Evolutionary conservation across 2,329 filamentous ascomycete genomes (phyloP).

Genomic region (Fusarium continuum): DNA sequence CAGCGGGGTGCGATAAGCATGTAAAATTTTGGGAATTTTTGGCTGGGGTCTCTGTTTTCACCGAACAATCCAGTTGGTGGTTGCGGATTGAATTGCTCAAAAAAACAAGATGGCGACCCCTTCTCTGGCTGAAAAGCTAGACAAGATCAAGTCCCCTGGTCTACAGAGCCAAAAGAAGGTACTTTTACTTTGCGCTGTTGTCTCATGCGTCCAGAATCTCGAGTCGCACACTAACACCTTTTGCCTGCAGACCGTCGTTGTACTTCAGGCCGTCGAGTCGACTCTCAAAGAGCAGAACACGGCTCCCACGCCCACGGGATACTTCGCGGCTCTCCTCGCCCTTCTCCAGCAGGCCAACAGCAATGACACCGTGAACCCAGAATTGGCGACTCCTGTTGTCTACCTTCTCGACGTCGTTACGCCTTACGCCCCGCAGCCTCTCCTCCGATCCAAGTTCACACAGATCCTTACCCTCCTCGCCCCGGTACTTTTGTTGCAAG

Average conservation of each 20-base stretch:
- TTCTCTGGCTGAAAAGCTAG: constrained; percentile 84
- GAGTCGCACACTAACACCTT: constrained; percentile 23
- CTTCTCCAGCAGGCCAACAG: constrained; percentile 81
- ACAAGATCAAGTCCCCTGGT: constrained; percentile 97
- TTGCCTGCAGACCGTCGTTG: constrained; percentile 74
- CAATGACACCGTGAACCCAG: constrained; percentile 76
- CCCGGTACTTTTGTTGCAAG: constrained; percentile 79
- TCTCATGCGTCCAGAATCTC: background rate
- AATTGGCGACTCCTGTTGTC: constrained; percentile 84
- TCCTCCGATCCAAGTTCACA: constrained; percentile 93
- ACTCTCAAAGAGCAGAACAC: constrained; percentile 90
- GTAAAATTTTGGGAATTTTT: constrained; percentile 45
- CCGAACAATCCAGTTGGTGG: constrained; percentile 43
- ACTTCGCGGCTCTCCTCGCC: constrained; percentile 94
- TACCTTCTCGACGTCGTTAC: constrained; percentile 96
- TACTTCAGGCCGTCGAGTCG: constrained; percentile 91
- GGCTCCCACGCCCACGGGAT: constrained; percentile 84
- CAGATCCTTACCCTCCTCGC: constrained; percentile 89
- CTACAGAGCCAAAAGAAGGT: constrained; percentile 95
- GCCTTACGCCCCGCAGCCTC: constrained; percentile 81
- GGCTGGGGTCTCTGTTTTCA: constrained; percentile 38
- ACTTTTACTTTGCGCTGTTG: constrained; percentile 32
- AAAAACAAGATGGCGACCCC: constrained; percentile 56
- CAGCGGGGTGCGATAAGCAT: constrained; percentile 45
- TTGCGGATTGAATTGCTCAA: constrained; percentile 44